Conservation (phyloP, 2,329 filamentous ascomycete species). For the Aspergillus brasiliensis region DNA sequence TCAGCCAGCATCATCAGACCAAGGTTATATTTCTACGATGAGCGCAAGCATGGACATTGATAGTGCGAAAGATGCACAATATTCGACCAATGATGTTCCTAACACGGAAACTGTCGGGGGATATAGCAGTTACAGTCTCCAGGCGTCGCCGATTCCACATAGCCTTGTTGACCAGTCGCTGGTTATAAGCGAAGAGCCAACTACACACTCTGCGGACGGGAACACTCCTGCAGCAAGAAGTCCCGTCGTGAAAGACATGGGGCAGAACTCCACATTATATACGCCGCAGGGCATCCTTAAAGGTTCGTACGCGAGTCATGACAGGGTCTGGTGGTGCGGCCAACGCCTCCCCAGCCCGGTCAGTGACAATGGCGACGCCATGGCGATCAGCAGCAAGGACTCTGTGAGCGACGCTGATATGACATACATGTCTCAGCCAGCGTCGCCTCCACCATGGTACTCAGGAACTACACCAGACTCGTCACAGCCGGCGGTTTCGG, state of each 20-base stretch:
- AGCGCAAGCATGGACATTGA: constrained; percentile 35
- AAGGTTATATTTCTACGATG: not conserved
- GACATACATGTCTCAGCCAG: constrained; percentile 13
- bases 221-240: constrained; percentile 26
- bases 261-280: not conserved
- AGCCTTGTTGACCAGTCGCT: constrained; percentile 32
- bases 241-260: not conserved
- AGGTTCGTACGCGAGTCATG: constrained; percentile 11
- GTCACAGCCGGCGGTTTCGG: constrained; percentile 6
- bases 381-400: constrained; percentile 9
- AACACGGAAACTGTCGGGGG: constrained; percentile 24
- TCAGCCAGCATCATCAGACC: not conserved
- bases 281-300: not conserved
- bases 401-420: constrained; percentile 23
- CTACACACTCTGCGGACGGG: constrained; percentile 32
- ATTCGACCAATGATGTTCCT: constrained; percentile 19
- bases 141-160: constrained; percentile 34
- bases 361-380: constrained; percentile 36
- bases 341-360: constrained; percentile 44
- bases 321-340: constrained; percentile 23
- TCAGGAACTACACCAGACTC: not conserved
- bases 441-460: constrained; percentile 1
- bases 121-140: constrained; percentile 20
- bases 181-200: constrained; percentile 34
- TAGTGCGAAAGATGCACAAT: constrained; percentile 23